Evolutionary conservation across 75 land plant species (phyloP), one percentile per base, ranked within the genome.

Genomic region (Pinus albicaulis): DNA sequence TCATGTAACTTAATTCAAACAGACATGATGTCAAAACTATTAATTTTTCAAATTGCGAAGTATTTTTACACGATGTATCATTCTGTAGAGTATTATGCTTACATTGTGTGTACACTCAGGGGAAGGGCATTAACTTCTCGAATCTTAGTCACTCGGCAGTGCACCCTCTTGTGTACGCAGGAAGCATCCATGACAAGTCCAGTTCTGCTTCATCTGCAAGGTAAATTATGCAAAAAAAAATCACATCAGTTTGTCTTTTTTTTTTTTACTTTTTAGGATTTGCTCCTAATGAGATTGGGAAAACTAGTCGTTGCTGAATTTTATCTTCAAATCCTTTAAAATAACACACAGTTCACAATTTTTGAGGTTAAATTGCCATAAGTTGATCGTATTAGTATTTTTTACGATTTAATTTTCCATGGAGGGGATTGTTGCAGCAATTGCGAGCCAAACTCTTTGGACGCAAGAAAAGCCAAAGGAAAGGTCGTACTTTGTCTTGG

Each of bases 401-500:
- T 48, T 11, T 48, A 48, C 11, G 11, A 10, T 48, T 48, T 48
- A 2, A 48, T 48, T 10, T 48, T 0, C 1, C 53, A 48, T 10
- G 53, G 12, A 11, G 53, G 1, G 13, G 12, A 31, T 31, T 1
- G 53, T 1, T 15, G 41, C 78, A 94, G 97, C 12, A 79, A 82
- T 55, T 92, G 98, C 59, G 10, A 76, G 36, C 59, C 68, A n/a
- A 76, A 44, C 55, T 13, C 90, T n/a, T n/a, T 95, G 60, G 83
- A 89, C 55, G 61, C 62, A 19, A 57, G 36, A 11, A 82, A 85
- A 70, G 79, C 91, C 38, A 78, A 79, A 71, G 93, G 89, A n/a
- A 92, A 87, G 80, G 88, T 95, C 22, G 89, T 95, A 28, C 17
- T 88, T 0, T 95, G 98, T 81, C 55, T 75, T 15, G 74, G 76